These are phyloP conservation scores for Tulasnella sp. DNA, from an alignment of 768 basidiomycete genomes.

Conservation along the genomic window DNA sequence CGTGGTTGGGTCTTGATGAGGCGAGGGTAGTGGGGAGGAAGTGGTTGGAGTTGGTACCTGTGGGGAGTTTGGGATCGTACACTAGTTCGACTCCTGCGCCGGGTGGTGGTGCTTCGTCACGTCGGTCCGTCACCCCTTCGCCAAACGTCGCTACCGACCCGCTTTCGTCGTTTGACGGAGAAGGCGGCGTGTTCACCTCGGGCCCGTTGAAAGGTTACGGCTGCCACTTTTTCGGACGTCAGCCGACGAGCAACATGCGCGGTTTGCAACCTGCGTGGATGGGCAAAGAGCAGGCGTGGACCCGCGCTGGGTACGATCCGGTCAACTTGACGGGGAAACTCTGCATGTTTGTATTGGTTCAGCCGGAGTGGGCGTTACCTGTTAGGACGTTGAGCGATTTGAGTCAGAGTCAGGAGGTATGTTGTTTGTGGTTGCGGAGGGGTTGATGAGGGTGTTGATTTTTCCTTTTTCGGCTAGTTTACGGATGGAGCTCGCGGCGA, in stretches of 20 bases:
- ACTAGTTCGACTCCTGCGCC: neutral
- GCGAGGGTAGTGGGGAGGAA: neutral
- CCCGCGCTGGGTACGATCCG: neutral
- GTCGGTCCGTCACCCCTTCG: neutral
- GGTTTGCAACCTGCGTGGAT: neutral
- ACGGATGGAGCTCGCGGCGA: conserved; percentile 14
- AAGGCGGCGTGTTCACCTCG: neutral
- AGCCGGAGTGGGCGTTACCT: neutral
- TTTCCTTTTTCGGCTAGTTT: neutral
- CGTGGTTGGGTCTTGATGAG: neutral
- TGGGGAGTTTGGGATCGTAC: neutral
- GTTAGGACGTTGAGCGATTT: neutral
- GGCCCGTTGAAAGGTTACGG: neutral
- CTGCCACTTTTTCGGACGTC: neutral
- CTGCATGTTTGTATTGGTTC: neutral
- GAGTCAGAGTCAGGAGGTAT: neutral
- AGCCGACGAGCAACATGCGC: neutral
- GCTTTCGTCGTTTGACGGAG: neutral
- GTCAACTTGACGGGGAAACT: neutral
- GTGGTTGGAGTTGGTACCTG: neutral
- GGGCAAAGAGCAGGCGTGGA: neutral
- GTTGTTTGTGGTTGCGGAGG: neutral
- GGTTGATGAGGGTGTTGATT: neutral
- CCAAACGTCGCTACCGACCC: neutral
- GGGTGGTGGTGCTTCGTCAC: neutral